These are phyloP conservation scores for Lantana camara DNA, from an alignment of 257 asterid genomes.

Conservation along the genomic window DNA sequence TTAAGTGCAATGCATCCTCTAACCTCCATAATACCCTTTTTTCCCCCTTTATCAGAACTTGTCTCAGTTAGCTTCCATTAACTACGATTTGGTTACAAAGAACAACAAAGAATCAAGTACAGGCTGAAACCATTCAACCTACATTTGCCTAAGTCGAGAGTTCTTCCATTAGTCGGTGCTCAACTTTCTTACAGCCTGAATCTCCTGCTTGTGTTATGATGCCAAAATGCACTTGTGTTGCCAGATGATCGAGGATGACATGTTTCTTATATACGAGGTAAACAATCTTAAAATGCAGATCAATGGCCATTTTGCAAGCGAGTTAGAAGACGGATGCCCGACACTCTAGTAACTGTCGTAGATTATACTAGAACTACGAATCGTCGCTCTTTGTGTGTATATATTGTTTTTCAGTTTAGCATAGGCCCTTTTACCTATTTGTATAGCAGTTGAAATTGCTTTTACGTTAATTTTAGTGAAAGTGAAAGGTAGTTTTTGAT, in stretches of 20 bases:
- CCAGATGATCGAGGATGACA: constrained; percentile 26
- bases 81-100: constrained; percentile 74
- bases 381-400: neutral
- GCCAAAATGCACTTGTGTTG: constrained; percentile 8
- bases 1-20: no score
- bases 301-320: constrained; percentile 2
- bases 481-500: no score
- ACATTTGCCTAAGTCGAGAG: constrained; percentile 17
- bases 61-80: constrained; percentile 87
- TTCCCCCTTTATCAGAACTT: constrained; percentile 51
- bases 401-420: constrained; percentile 13
- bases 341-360: constrained; percentile 5
- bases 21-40: no score
- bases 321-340: constrained; percentile 18
- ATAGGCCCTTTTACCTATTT: constrained; percentile 13
- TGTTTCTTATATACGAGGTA: neutral
- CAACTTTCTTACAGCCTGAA: no score
- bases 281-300: no score
- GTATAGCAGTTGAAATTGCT: constrained; percentile 18
- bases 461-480: constrained; percentile 12
- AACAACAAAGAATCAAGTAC: constrained; percentile 52
- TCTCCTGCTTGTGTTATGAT: constrained; percentile 8
- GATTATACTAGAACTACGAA: constrained; percentile 4
- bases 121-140: constrained; percentile 33
- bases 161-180: constrained; percentile 26